phyloP scores from a whole-genome alignment of 2,329 filamentous ascomycete genomes.

The Colletotrichum graminicola region DNA sequence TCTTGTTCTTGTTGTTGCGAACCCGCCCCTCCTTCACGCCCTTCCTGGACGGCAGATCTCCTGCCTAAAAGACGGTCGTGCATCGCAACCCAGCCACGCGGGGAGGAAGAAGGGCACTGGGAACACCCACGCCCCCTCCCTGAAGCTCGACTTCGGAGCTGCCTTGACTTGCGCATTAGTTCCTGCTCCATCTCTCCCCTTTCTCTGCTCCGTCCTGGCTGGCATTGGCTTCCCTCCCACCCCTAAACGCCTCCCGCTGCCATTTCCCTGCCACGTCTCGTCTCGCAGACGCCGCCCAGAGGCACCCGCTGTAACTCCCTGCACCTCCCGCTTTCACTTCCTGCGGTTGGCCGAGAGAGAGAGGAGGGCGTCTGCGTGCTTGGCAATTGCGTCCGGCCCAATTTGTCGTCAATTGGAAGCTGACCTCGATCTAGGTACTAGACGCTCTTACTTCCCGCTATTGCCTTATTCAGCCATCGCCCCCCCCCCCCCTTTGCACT shows the following conservation, averaged over 20 bases:
- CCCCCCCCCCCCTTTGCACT: conserved; percentile 29
- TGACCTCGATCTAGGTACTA: conserved; percentile 26
- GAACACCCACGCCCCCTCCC: conserved; percentile 26
- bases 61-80: conserved; percentile 29
- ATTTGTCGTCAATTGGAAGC: conserved; percentile 26
- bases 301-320: conserved; percentile 12
- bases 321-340: conserved; percentile 14
- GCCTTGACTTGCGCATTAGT: conserved; percentile 18
- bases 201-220: not conserved
- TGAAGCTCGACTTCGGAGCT: conserved; percentile 17
- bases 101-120: conserved; percentile 9
- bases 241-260: conserved; percentile 27
- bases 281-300: conserved; percentile 31
- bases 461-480: conserved; percentile 18
- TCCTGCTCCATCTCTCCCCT: conserved; percentile 4
- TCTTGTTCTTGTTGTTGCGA: conserved; percentile 21
- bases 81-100: conserved; percentile 17
- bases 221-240: conserved; percentile 22
- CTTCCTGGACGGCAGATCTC: conserved; percentile 31
- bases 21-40: conserved; percentile 21
- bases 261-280: conserved; percentile 26
- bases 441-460: conserved; percentile 26
- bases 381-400: conserved; percentile 23
- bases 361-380: conserved; percentile 17
- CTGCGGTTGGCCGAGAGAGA: conserved; percentile 25